Evolutionary conservation across 495 filamentous ascomycete genomes (phyloP).

Genomic region (Gamarada debralockiae): DNA sequence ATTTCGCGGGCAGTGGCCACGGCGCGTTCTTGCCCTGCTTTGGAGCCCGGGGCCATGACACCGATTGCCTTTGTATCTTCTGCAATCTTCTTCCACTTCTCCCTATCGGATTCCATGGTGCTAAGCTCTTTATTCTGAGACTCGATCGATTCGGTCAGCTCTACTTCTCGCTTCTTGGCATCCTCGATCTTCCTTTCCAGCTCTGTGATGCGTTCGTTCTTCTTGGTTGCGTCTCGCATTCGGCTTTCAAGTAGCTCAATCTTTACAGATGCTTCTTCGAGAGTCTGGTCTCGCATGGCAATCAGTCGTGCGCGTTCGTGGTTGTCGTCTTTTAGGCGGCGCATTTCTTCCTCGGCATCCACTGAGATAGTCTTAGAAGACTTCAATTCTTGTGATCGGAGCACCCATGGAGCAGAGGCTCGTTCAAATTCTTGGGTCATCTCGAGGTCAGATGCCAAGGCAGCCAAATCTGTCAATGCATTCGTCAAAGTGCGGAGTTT

Average conservation of each 20-base stretch:
- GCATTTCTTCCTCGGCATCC: conserved; percentile 77
- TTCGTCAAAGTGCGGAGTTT: conserved; percentile 62
- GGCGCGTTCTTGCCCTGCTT: conserved; percentile 50
- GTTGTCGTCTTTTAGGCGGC: conserved; percentile 69
- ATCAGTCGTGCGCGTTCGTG: conserved; percentile 59
- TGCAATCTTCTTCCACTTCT: conserved; percentile 71
- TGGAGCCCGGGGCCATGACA: conserved; percentile 35
- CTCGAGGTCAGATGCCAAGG: conserved; percentile 67
- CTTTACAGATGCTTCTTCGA: conserved; percentile 77
- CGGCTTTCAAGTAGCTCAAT: conserved; percentile 86
- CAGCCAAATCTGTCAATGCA: conserved; percentile 67
- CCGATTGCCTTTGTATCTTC: conserved; percentile 59
- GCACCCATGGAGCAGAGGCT: conserved; percentile 72
- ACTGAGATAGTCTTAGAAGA: conserved; percentile 71
- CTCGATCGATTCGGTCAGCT: conserved; percentile 42
- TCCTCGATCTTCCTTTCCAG: conserved; percentile 57
- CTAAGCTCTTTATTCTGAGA: conserved; percentile 61
- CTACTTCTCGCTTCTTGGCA: conserved; percentile 50
- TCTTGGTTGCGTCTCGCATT: conserved; percentile 74
- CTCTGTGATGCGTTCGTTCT: conserved; percentile 57
- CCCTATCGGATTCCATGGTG: conserved; percentile 46
- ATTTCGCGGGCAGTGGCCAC: conserved; percentile 73
- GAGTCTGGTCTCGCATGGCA: conserved; percentile 58
- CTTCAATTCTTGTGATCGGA: conserved; percentile 74
- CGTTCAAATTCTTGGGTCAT: conserved; percentile 84